phyloP scores from a whole-genome alignment of 805 yeast genomes.

The Nakazawaea populi region DNA sequence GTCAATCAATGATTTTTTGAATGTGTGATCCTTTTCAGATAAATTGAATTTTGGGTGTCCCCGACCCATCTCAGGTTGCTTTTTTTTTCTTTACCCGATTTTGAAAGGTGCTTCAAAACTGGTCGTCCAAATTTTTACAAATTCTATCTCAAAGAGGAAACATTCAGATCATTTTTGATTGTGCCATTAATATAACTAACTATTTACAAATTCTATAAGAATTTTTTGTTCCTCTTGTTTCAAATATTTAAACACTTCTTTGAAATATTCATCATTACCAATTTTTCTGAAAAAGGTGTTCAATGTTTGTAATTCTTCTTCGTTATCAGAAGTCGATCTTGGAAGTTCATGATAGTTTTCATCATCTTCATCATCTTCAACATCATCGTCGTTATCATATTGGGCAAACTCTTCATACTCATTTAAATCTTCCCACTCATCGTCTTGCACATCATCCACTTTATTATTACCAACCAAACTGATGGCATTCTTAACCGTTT shows the following conservation, averaged over 20 bases:
- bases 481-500: constrained; percentile 15
- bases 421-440: constrained; percentile 75
- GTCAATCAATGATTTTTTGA: too few species aligned
- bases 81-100: not conserved
- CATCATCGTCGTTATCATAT: constrained; percentile 44
- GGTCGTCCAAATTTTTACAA: too few species aligned
- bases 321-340: constrained; percentile 10
- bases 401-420: constrained; percentile 59
- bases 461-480: constrained; percentile 20
- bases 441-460: constrained; percentile 39
- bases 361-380: constrained; percentile 29
- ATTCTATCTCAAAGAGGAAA: too few species aligned
- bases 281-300: constrained; percentile 4
- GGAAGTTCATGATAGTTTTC: not conserved
- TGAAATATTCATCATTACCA: constrained; percentile 36
- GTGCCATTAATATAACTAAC: constrained; percentile 27
- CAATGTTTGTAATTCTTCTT: constrained; percentile 5
- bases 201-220: constrained; percentile 35
- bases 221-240: constrained; percentile 48
- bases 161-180: too few species aligned
- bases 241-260: constrained; percentile 40
- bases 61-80: too few species aligned
- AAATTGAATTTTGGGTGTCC: too few species aligned
- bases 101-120: not conserved
- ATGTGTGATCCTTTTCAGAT: not conserved